Percentiles rank a stretch among this genome's conserved stretches.
Evolutionary conservation across 495 filamentous ascomycete species (phyloP).

Genomic region (Sphaerosporella brunnea): DNA sequence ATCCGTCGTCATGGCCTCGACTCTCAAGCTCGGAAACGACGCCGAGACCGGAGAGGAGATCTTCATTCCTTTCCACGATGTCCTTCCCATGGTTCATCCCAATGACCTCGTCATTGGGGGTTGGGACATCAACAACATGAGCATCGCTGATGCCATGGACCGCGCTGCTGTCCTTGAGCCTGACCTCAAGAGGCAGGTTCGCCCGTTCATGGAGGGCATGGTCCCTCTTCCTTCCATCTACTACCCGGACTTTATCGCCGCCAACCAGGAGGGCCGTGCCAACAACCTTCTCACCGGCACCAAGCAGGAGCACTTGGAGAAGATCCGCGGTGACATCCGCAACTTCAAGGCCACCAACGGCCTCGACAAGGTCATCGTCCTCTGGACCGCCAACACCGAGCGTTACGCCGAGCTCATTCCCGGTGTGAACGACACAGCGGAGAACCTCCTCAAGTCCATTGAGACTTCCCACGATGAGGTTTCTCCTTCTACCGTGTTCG

Average conservation of each 20-base stretch:
- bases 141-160: constrained; percentile 86
- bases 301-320: constrained; percentile 85
- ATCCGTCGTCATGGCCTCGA: constrained; percentile 89
- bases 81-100: constrained; percentile 93
- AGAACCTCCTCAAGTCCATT: constrained; percentile 78
- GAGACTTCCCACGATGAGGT: constrained; percentile 73
- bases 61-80: constrained; percentile 87
- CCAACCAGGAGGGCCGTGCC: constrained; percentile 94
- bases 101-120: constrained; percentile 91
- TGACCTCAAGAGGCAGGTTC: constrained; percentile 67
- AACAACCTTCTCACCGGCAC: constrained; percentile 73
- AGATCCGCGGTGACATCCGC: constrained; percentile 89
- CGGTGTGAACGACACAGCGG: constrained; percentile 91
- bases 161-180: constrained; percentile 88
- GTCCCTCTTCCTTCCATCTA: constrained; percentile 87
- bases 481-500: constrained; percentile 86
- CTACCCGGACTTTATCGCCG: constrained; percentile 97
- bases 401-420: constrained; percentile 74
- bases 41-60: constrained; percentile 71
- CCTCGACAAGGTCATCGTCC: constrained; percentile 91
- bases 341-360: constrained; percentile 73
- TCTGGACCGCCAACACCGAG: constrained; percentile 99
- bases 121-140: constrained; percentile 89
- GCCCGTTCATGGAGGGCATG: constrained; percentile 83
- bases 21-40: constrained; percentile 86